Evolutionary conservation across 2,329 filamentous ascomycete species (phyloP).

Genomic region (Aspergillus hiratsukae): DNA sequence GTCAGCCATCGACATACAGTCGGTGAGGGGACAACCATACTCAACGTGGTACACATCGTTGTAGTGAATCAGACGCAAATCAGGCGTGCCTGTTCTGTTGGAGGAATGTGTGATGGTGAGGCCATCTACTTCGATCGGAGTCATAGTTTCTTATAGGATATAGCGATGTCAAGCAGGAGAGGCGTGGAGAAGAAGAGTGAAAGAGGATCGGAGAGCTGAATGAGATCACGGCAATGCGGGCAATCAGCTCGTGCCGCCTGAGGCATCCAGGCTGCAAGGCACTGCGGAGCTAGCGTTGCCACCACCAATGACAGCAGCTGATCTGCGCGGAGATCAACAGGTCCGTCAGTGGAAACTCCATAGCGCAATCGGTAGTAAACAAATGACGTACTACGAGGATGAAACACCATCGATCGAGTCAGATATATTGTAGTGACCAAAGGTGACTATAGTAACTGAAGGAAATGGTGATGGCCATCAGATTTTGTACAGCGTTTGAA

Average conservation of each 20-base stretch:
- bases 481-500: background rate
- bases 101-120: constrained; percentile 41
- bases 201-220: background rate
- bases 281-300: background rate
- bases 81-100: constrained; percentile 51
- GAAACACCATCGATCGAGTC: background rate
- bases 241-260: background rate
- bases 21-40: constrained; percentile 23
- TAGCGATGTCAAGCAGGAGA: background rate
- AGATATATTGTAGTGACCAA: background rate
- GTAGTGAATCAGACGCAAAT: constrained; percentile 80
- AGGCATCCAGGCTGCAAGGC: constrained; percentile 1
- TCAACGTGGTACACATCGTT: constrained; percentile 95
- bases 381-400: background rate
- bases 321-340: background rate
- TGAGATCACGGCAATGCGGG: background rate
- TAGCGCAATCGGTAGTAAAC: background rate
- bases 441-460: background rate
- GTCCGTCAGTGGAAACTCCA: background rate
- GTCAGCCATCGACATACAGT: background rate
- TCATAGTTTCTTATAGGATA: constrained; percentile 19
- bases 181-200: background rate
- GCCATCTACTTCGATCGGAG: constrained; percentile 27
- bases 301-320: constrained; percentile 1
- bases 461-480: background rate